Conservation (phyloP, 1,284 basidiomycete genomes). For the Cystobasidium pallidum region DNA sequence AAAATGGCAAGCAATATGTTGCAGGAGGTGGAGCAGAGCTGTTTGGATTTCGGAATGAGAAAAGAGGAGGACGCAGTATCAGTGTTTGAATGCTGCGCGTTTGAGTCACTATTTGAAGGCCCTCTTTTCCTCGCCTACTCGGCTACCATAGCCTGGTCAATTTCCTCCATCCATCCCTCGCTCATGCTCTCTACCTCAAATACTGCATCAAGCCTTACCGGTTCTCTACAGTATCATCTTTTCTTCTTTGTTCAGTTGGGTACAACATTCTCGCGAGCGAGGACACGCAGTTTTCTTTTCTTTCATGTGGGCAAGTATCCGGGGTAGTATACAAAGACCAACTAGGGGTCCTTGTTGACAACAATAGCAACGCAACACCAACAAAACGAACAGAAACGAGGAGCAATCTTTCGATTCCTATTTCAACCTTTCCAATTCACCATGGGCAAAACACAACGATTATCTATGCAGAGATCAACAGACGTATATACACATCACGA, state of each 20-base stretch:
- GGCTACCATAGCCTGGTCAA: neutral
- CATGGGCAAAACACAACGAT: too few species aligned
- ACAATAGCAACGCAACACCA: neutral
- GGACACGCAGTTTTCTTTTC: neutral
- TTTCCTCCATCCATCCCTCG: neutral
- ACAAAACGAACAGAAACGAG: too few species aligned
- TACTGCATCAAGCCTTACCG: conserved; percentile 1
- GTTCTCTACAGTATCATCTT: neutral
- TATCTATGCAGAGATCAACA: conserved; percentile 8
- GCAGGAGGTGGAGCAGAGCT: neutral
- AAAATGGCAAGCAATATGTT: too few species aligned
- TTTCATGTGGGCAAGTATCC: neutral
- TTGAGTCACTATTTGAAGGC: too few species aligned
- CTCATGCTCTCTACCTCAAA: neutral
- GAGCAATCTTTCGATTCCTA: too few species aligned
- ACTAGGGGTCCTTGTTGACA: neutral
- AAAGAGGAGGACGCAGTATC: neutral
- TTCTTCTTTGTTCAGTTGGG: neutral
- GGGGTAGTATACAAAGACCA: neutral
- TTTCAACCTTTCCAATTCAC: too few species aligned
- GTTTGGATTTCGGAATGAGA: neutral
- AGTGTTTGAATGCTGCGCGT: neutral
- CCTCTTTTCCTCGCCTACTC: neutral
- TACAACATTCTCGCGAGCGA: conserved; percentile 8
- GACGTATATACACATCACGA: too few species aligned